Evolutionary conservation across 2,329 filamentous ascomycete species (phyloP).

Genomic region (Epichloe sylvatica): DNA sequence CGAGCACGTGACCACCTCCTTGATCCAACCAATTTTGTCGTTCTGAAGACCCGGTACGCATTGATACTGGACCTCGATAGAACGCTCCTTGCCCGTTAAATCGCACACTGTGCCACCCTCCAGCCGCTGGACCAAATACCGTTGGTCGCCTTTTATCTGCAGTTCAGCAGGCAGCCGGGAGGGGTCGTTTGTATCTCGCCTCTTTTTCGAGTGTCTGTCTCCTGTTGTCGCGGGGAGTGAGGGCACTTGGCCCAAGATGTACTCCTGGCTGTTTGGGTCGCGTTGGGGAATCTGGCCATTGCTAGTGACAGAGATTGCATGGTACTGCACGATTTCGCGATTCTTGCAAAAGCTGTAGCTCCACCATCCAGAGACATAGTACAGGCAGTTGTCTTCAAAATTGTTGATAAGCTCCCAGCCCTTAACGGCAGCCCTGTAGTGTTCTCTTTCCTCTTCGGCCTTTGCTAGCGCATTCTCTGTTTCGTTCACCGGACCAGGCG

Average conservation of each 20-base stretch:
- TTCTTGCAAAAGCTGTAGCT: conserved; percentile 92
- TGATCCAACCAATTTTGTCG: conserved; percentile 81
- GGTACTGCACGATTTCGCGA: conserved; percentile 76
- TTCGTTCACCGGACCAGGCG: conserved; percentile 42
- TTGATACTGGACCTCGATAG: conserved; percentile 68
- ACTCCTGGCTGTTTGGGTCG: conserved; percentile 63
- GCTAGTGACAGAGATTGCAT: conserved; percentile 56
- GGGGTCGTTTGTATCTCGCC: conserved; percentile 11
- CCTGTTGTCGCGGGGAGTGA: conserved; percentile 18
- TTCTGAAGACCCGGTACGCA: conserved; percentile 61
- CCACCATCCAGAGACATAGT: conserved; percentile 81
- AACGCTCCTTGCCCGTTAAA: conserved; percentile 65
- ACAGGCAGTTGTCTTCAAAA: conserved; percentile 73
- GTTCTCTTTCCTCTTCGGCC: conserved; percentile 66
- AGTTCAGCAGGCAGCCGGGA: conserved; percentile 43
- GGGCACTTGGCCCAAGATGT: conserved; percentile 51
- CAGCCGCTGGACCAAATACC: conserved; percentile 74
- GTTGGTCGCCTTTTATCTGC: conserved; percentile 68
- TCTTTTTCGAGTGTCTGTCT: conserved; percentile 6
- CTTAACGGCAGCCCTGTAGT: conserved; percentile 59
- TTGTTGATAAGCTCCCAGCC: conserved; percentile 69
- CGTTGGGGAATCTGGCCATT: conserved; percentile 62
- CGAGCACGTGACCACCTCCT: conserved; percentile 79
- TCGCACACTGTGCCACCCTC: conserved; percentile 73
- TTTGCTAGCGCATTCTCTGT: conserved; percentile 53